Evolutionary conservation across 495 filamentous ascomycete species (phyloP).

Genomic region (Astrocystis sublimbata): DNA sequence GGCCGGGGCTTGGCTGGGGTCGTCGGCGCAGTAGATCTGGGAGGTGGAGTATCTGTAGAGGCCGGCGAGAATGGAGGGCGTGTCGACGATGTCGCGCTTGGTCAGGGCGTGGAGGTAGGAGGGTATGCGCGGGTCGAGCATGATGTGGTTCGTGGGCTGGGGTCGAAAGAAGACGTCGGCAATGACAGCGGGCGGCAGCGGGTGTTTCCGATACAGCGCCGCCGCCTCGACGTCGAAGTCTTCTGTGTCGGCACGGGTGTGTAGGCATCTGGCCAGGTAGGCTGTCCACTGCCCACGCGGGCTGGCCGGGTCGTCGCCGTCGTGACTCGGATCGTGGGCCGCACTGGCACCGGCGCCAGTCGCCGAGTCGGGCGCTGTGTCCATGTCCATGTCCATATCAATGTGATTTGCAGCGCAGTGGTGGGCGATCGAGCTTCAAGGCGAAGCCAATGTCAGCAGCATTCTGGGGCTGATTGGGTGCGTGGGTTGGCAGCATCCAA

Average conservation of each 20-base stretch:
- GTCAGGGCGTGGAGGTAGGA: slow-evolving; percentile 65
- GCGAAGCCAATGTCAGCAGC: no score
- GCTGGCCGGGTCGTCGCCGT: slow-evolving; percentile 14
- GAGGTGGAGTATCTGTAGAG: slow-evolving; percentile 62
- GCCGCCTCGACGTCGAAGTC: slow-evolving; percentile 45
- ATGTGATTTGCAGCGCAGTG: no score
- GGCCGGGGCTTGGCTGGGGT: slow-evolving; percentile 15
- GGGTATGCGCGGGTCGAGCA: slow-evolving; percentile 64
- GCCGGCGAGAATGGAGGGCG: slow-evolving; percentile 56
- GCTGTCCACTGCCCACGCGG: slow-evolving; percentile 42
- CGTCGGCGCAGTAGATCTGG: slow-evolving; percentile 35
- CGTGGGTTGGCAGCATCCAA: no score
- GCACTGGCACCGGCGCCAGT: no score
- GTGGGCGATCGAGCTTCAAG: no score
- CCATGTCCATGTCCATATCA: no score
- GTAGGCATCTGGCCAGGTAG: slow-evolving; percentile 49
- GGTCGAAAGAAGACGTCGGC: slow-evolving; percentile 63
- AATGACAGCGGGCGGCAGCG: slow-evolving; percentile 48
- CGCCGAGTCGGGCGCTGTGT: not conserved
- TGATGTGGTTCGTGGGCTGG: slow-evolving; percentile 45
- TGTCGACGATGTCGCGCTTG: slow-evolving; percentile 53
- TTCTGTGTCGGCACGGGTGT: slow-evolving; percentile 46
- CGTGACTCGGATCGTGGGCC: slow-evolving; percentile 4
- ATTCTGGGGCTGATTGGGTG: no score
- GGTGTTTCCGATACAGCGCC: slow-evolving; percentile 44